Conservation (phyloP, 495 filamentous ascomycete species). For the Xylaria bambusicola region DNA sequence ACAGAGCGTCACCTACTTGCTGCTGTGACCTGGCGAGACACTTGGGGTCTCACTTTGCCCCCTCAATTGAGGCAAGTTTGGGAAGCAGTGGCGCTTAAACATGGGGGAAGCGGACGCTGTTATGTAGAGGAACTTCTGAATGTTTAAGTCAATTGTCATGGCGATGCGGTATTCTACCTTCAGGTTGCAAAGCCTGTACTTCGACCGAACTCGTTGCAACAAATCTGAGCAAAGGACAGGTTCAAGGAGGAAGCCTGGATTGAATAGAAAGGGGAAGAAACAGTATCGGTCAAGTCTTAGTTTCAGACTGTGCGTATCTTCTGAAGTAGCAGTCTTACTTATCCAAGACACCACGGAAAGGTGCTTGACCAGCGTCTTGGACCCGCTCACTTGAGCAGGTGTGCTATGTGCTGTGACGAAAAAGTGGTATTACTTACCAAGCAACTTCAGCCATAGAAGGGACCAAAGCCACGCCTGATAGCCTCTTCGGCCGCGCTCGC, state of each 20-base stretch:
- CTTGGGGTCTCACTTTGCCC: slow-evolving; percentile 31
- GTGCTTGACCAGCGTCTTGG: background rate
- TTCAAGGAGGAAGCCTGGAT: slow-evolving; percentile 11
- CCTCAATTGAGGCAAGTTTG: slow-evolving; percentile 31
- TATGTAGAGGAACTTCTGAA: slow-evolving; percentile 20
- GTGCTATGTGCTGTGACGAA: background rate
- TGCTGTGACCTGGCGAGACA: slow-evolving; percentile 34
- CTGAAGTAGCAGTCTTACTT: too few species aligned
- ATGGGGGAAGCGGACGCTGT: slow-evolving; percentile 10
- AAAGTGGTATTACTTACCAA: background rate
- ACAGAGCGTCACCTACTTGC: slow-evolving; percentile 17
- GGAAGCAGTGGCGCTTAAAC: slow-evolving; percentile 30
- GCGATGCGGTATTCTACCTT: slow-evolving; percentile 20
- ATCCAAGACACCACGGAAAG: background rate
- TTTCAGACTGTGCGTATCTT: background rate
- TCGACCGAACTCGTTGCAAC: slow-evolving; percentile 15
- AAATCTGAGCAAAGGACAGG: slow-evolving; percentile 20
- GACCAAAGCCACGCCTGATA: background rate
- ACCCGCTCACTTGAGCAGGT: background rate
- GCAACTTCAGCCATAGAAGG: background rate
- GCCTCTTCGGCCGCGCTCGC: background rate
- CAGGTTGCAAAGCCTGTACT: slow-evolving; percentile 16
- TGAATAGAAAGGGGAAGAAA: background rate
- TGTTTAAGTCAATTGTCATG: slow-evolving; percentile 11
- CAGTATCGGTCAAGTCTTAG: background rate